Conservation (phyloP, 2,329 filamentous ascomycete species). For the Colletotrichum chlorophyti region DNA sequence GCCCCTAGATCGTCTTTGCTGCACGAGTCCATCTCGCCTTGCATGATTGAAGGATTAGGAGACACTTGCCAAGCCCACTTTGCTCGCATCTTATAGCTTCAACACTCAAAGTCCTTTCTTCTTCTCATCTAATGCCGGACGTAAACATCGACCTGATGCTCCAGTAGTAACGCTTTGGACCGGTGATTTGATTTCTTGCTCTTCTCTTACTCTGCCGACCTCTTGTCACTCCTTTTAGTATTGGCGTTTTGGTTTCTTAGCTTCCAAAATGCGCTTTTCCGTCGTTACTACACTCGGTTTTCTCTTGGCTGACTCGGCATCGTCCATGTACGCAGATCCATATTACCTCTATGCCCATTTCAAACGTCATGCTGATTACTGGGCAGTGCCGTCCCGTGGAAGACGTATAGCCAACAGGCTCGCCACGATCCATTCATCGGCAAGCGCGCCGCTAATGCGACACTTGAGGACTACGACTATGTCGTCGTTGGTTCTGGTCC, state of each 20-base stretch:
- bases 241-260: not conserved
- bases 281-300: not conserved
- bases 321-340: constrained; percentile 1
- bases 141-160: not conserved
- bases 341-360: not conserved
- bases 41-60: no score
- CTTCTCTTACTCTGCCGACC: not conserved
- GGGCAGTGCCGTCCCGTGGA: not conserved
- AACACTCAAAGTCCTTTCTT: no score
- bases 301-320: constrained; percentile 4
- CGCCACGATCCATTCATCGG: constrained; percentile 6
- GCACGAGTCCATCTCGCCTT: no score
- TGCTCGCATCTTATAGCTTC: no score
- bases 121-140: not conserved
- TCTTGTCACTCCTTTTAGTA: constrained; percentile 16
- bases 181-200: not conserved
- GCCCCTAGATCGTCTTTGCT: no score
- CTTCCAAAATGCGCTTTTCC: not conserved
- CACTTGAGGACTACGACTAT: constrained; percentile 55
- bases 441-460: not conserved
- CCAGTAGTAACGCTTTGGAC: no score
- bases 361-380: not conserved
- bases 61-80: no score
- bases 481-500: constrained; percentile 63
- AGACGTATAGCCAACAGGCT: not conserved